phyloP scores from a whole-genome alignment of 164 flowering plant species.

The Saururus chinensis region DNA sequence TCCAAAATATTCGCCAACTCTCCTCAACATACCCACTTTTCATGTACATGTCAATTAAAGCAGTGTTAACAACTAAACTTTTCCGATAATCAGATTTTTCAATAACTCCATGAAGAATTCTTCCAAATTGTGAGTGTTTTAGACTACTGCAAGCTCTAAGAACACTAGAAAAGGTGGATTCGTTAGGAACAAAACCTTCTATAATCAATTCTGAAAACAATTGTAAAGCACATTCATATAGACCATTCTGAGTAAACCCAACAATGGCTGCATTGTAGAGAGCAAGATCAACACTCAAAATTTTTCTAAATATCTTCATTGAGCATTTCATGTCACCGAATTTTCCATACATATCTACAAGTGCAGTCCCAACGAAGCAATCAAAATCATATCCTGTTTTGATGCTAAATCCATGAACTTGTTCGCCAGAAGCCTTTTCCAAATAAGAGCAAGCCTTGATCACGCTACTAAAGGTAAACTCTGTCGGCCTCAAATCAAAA shows the following conservation, averaged over 20 bases:
- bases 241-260: constrained; percentile 15
- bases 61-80: constrained; percentile 16
- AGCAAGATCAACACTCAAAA: constrained; percentile 73
- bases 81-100: constrained; percentile 12
- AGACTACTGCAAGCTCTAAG: constrained; percentile 20
- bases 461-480: constrained; percentile 52
- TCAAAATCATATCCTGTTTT: constrained; percentile 52
- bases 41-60: constrained; percentile 22
- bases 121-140: constrained; percentile 11
- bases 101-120: constrained; percentile 17
- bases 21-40: constrained; percentile 28
- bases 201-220: constrained; percentile 11
- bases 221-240: constrained; percentile 8
- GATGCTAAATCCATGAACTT: constrained; percentile 42
- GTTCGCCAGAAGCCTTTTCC: constrained; percentile 30
- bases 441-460: constrained; percentile 52
- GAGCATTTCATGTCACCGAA: constrained; percentile 47
- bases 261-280: constrained; percentile 52
- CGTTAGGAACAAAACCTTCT: constrained; percentile 14
- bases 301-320: constrained; percentile 54
- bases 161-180: constrained; percentile 14
- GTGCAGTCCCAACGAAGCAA: constrained; percentile 73
- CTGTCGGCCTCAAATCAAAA: constrained; percentile 18
- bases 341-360: constrained; percentile 85
- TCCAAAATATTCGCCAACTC: constrained; percentile 46